Percentiles rank a stretch among this genome's conserved stretches.
Conservation (phyloP, 805 yeast genomes). For the Yarrowia sp. region DNA sequence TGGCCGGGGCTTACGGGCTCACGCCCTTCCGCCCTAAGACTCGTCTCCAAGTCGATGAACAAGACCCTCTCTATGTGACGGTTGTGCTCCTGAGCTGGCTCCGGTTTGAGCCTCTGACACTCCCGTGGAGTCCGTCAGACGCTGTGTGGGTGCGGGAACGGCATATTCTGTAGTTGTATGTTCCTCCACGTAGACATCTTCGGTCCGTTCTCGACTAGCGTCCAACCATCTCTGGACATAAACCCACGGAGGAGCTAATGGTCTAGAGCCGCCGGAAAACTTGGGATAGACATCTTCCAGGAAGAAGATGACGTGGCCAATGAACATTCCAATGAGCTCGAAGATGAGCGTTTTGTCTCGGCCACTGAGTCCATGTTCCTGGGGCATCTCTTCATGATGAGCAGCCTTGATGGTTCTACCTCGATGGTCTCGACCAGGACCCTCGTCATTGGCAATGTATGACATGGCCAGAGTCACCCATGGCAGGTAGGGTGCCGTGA, state of each 20-base stretch:
- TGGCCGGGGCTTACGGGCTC: neutral
- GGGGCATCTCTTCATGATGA: slow-evolving; percentile 28
- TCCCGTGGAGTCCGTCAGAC: neutral
- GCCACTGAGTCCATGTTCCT: slow-evolving; percentile 30
- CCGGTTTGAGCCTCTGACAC: neutral
- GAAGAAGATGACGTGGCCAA: slow-evolving; percentile 47
- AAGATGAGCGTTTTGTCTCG: slow-evolving; percentile 20
- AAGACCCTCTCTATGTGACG: slow-evolving; percentile 17
- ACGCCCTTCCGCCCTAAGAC: no score
- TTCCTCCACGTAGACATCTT: slow-evolving; percentile 10
- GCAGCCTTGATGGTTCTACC: slow-evolving; percentile 10
- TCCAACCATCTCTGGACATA: slow-evolving; percentile 14
- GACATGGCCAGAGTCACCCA: slow-evolving; percentile 39
- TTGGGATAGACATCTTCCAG: slow-evolving; percentile 46
- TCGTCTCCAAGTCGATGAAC: slow-evolving; percentile 5
- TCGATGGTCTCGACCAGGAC: slow-evolving; percentile 28
- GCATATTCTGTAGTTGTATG: neutral
- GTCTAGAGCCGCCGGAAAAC: slow-evolving; percentile 39
- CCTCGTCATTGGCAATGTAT: slow-evolving; percentile 31
- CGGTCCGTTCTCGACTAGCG: neutral
- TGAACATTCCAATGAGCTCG: slow-evolving; percentile 42
- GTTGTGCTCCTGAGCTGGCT: slow-evolving; percentile 3
- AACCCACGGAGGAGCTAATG: slow-evolving; percentile 47
- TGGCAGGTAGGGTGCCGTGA: slow-evolving; percentile 48
- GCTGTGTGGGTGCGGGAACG: neutral